phyloP scores from a whole-genome alignment of 768 basidiomycete species.

The Mycena polygramma region DNA sequence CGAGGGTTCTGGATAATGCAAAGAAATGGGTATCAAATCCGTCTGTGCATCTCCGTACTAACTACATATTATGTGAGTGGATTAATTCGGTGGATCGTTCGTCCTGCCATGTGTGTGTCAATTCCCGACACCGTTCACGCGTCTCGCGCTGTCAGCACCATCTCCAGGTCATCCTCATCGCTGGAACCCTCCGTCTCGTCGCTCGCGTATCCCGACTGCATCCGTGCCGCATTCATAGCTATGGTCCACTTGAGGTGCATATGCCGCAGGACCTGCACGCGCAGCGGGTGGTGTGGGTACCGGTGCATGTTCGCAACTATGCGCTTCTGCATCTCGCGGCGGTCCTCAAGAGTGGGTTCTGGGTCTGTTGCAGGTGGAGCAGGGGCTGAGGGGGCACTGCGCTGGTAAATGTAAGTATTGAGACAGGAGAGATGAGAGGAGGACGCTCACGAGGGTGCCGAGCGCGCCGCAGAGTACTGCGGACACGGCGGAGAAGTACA shows the following conservation, averaged over 20 bases:
- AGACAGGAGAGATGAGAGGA: background rate
- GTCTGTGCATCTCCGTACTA: no score
- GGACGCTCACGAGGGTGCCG: slow-evolving; percentile 20
- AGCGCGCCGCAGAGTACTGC: slow-evolving; percentile 30
- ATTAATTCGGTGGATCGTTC: background rate
- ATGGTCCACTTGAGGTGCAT: slow-evolving; percentile 36
- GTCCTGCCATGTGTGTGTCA: background rate
- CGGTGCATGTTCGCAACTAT: slow-evolving; percentile 27
- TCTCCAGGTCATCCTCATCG: slow-evolving; percentile 32
- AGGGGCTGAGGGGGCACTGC: background rate
- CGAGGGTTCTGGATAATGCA: background rate
- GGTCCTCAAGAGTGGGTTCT: slow-evolving; percentile 7
- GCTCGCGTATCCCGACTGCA: slow-evolving; percentile 24
- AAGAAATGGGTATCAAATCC: background rate
- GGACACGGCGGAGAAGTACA: slow-evolving; percentile 34
- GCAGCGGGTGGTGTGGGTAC: slow-evolving; percentile 27
- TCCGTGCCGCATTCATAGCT: slow-evolving; percentile 15
- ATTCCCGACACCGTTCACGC: background rate
- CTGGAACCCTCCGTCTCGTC: slow-evolving; percentile 21
- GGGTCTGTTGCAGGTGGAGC: background rate
- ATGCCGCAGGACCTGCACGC: slow-evolving; percentile 35
- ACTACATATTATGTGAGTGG: no score
- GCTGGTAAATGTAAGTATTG: slow-evolving; percentile 10
- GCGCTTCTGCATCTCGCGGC: slow-evolving; percentile 32
- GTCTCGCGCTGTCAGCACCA: slow-evolving; percentile 4